Base-by-base conservation (phyloP, 2,329 filamentous ascomycete species). In the Acephala macrosclerotiorum region DNA sequence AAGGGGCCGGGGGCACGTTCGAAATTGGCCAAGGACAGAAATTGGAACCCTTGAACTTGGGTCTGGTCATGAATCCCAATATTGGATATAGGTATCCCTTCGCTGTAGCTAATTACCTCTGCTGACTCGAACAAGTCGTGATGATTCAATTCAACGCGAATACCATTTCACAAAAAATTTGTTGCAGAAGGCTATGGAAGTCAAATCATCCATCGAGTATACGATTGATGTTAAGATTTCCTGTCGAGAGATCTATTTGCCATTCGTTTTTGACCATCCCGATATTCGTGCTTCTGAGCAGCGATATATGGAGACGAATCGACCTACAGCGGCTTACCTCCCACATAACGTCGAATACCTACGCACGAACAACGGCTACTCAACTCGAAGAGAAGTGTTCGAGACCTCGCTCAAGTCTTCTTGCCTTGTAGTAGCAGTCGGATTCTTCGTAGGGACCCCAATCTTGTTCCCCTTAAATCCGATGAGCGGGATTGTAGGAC, bases 61-160 rank as follows among this genome's bases (percentile, higher is more conserved):
- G 74, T 4, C 78, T 80, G 5, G 73, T 87, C 11, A 78, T 80
- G 67, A 85, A 83, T 33, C 66, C 68, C 20, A 85, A 82, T 18
- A 82, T 87, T 25, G 82, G 84, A 25, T 84, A 84, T 67, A 61
- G 61, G 61, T 65, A 78, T 78, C 58, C 80, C 78, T 45, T 79
- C 14, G 3, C 20, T n/a, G 40, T 20, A 11, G 18, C 9, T 5
- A 35, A 22, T 2, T 1, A 35, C 5, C 18, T 35, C 29, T 18
- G 9, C 58, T 45, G 35, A 51, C 33, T 33, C 12, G 7, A 35
- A 51, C 47, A 79, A 33, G 77, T 79, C 2, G 74, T 82, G 35
- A 79, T 79, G 70, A 75, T 83, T 61, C 80, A 82, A 69, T 84
- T 82, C 68, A 76, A 84, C 59, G 77, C 79, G n/a, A 68, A 77